Evolutionary conservation across 1,284 basidiomycete genomes (phyloP), one percentile per base, ranked within the genome.

Genomic region (Pyrrhoderma lamaoense): DNA sequence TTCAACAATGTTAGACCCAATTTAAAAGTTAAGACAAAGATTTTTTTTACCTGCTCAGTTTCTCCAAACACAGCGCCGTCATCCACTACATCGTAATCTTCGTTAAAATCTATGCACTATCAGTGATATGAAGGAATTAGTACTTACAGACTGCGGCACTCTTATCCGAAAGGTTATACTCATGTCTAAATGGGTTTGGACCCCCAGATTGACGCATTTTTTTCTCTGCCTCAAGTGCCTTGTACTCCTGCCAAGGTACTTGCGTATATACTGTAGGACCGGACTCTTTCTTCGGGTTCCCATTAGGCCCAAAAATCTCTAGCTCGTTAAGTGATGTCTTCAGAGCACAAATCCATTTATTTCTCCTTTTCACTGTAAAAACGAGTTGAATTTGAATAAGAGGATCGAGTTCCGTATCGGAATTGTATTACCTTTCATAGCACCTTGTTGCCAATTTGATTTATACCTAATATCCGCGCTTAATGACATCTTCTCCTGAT

Each of bases 261-360:
- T 82, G 59, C 4, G 85, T 88, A 66, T 87, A 86, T 39, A 76
- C 72, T 14, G 70, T 68, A 16, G 82, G 76, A 4, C 67, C 67
- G 39, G 82, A 66, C 9, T 73, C 67, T 8, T 79, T 62, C 62
- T 70, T 60, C 52, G 89, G 81, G 72, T 85, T 73, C 22, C 88
- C 90, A 11, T 57, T 64, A 3, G 90, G 87, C 3, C 90, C 91
- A 61, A 73, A 92, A 56, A 95, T 85, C 59, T 80, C 73, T 49
- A 84, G 69, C 52, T 89, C 82, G 34, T 74, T 73, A 53, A 95
- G 69, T 31, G 80, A 74, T 38, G 76, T 65, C 68, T 93, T 94
- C 55, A 96, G 73, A 21, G 87, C 85, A 64, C 89, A 93, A 37
- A 93, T 77, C 90, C 91, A 94, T 68, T 90, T 91, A 72, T 94